Base-by-base conservation (phyloP, 2,329 filamentous ascomycete species). In the Thelonectria rubi region DNA sequence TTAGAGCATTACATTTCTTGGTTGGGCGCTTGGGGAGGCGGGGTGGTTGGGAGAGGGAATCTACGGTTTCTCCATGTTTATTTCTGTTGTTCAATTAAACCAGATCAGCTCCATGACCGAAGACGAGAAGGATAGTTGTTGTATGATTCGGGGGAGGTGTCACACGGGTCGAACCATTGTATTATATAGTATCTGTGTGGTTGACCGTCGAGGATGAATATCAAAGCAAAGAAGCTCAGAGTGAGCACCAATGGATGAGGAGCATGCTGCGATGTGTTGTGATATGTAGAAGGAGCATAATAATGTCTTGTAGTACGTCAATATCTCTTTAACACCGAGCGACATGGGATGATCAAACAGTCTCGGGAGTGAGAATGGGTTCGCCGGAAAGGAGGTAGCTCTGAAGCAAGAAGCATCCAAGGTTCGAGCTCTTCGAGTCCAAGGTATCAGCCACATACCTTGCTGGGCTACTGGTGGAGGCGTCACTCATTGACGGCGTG, bases 1-100 rank as follows among this genome's bases (percentile, higher is more conserved):
- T 61, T 71, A 71, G 65, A 71, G 58, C 64, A 55, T 64, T 55
- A 63, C 39, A 49, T 67, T 47, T 64, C 54, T 57, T 68, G 15
- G 48, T 57, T 48, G 11, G 69, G 69, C 67, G 69, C 64, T 65
- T 60, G 21, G 63, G 64, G 55, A 63, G 64, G 63, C 21, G 58
- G 59, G 26, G 50, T 47, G 43, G 55, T 24, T 45, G 56, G 54
- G 57, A 62, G 46, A 56, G 39, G 62, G 67, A 49, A 30, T 49
- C 48, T 15, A 12, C 30, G 21, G 18, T 57, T 58, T 18, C 26
- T 54, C n/a, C 32, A 26, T 43, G 45, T 55, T 48, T 42, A n/a
- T 17, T 47, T 49, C 45, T 54, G 24, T 53, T 30, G 14, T n/a
- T 52, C 49, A 30, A 37, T 58, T 55, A 59, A 47, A 56, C 59